phyloP scores from a whole-genome alignment of 106 monocot species.

The Cymbidium sinense region DNA sequence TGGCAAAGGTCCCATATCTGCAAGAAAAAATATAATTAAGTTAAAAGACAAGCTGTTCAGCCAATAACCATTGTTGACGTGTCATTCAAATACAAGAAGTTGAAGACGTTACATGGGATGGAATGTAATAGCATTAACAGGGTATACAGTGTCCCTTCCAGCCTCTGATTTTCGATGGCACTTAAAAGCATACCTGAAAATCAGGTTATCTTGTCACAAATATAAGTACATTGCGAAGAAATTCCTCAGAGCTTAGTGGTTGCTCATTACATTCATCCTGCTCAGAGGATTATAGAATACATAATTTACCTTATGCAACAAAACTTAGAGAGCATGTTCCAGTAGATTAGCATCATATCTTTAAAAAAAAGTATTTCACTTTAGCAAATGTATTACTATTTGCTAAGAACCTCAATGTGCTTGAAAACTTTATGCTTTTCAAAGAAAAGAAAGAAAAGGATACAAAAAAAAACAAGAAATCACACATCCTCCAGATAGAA shows the following conservation, averaged over 20 bases:
- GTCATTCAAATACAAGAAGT: neutral
- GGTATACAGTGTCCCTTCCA: constrained; percentile 89
- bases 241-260: too few species aligned
- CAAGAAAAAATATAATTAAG: constrained; percentile 2
- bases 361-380: neutral
- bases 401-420: neutral
- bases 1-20: constrained; percentile 98
- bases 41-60: neutral
- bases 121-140: constrained; percentile 94
- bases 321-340: neutral
- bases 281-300: too few species aligned
- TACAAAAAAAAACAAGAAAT: neutral
- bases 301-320: neutral
- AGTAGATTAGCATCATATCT: neutral
- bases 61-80: neutral
- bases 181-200: constrained; percentile 89
- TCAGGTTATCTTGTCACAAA: neutral
- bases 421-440: neutral
- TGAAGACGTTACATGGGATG: constrained; percentile 75
- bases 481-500: neutral
- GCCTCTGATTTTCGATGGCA: constrained; percentile 93
- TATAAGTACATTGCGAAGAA: neutral
- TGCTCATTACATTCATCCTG: too few species aligned
- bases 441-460: neutral
- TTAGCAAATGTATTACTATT: neutral